A percentile compares a stretch with the other conserved stretches of the same genome.
Evolutionary conservation across 768 basidiomycete species (phyloP).

Genomic region (Boletellus sp.): DNA sequence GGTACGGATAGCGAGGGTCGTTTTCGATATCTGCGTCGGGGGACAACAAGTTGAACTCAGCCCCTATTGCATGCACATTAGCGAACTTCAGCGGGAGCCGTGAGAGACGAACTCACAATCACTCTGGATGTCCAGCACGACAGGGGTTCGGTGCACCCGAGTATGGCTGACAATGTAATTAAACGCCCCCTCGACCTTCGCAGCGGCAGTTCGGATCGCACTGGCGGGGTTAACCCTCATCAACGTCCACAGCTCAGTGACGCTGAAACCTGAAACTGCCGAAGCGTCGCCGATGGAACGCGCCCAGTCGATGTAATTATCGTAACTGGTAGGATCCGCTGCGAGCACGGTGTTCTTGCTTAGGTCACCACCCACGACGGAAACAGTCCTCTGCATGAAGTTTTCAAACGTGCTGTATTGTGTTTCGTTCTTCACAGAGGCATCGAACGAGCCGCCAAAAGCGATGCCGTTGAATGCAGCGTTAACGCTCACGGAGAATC

Average conservation of each 20-base stretch:
- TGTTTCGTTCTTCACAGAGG: neutral
- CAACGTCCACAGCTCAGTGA: constrained; percentile 4
- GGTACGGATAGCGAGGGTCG: neutral
- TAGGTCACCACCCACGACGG: constrained; percentile 3
- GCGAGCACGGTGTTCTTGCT: neutral
- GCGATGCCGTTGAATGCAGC: neutral
- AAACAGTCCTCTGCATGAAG: neutral
- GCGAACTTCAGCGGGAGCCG: no score
- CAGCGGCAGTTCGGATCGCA: neutral
- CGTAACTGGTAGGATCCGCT: constrained; percentile 2
- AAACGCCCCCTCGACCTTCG: constrained; percentile 4
- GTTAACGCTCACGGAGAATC: constrained; percentile 2
- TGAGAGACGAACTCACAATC: constrained; percentile 1
- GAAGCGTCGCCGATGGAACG: neutral
- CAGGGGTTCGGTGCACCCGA: neutral
- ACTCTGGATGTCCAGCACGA: constrained; percentile 6
- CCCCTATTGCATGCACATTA: neutral
- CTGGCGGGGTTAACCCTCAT: neutral
- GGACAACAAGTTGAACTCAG: constrained; percentile 11
- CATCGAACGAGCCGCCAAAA: neutral
- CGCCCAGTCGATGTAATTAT: constrained; percentile 3
- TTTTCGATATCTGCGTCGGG: constrained; percentile 1
- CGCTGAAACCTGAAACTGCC: neutral
- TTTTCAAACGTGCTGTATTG: neutral
- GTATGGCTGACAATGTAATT: constrained; percentile 1